A percentile compares a stretch with the other conserved stretches of the same genome.
phyloP scores from a whole-genome alignment of 139 green algal species.

The Asterochloris sp. region DNA sequence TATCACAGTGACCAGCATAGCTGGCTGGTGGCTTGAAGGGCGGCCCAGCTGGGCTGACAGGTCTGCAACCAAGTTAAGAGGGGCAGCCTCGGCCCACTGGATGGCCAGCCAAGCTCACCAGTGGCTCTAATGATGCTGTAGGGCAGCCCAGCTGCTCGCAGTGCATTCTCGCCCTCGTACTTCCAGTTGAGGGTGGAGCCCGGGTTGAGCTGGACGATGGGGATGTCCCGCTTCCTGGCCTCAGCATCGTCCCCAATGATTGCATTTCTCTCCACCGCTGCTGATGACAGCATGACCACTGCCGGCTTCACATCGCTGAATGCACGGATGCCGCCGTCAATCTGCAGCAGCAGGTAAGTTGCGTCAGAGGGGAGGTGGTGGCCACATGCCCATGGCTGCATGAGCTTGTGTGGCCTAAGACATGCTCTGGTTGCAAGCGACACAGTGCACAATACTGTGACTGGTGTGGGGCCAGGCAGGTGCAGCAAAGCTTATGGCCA shows the following conservation, averaged over 20 bases:
- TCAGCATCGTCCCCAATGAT: constrained; percentile 68
- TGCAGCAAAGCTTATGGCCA: too few relatives aligned
- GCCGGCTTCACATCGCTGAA: constrained; percentile 52
- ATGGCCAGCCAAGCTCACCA: constrained; percentile 27
- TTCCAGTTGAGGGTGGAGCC: constrained; percentile 77
- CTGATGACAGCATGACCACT: constrained; percentile 61
- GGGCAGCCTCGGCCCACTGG: not conserved
- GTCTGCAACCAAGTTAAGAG: not conserved
- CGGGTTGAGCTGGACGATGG: constrained; percentile 88
- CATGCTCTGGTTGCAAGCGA: too few relatives aligned
- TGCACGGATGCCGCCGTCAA: constrained; percentile 60
- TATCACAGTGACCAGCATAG: not conserved
- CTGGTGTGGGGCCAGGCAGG: too few relatives aligned
- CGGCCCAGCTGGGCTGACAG: not conserved
- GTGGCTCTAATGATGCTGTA: constrained; percentile 77
- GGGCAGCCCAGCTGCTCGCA: constrained; percentile 54
- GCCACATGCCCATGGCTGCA: too few relatives aligned
- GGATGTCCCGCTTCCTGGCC: constrained; percentile 50
- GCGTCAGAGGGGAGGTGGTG: too few relatives aligned
- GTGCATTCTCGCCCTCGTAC: constrained; percentile 68
- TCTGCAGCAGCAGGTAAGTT: constrained; percentile 8
- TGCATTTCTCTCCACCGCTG: constrained; percentile 81
- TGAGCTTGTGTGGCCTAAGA: too few relatives aligned
- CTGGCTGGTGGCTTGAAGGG: not conserved
- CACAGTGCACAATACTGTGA: too few relatives aligned